Percentiles rank a stretch among this genome's conserved stretches.
Conservation (phyloP, 805 yeast species). For the Nakazawaea ambrosiae region DNA sequence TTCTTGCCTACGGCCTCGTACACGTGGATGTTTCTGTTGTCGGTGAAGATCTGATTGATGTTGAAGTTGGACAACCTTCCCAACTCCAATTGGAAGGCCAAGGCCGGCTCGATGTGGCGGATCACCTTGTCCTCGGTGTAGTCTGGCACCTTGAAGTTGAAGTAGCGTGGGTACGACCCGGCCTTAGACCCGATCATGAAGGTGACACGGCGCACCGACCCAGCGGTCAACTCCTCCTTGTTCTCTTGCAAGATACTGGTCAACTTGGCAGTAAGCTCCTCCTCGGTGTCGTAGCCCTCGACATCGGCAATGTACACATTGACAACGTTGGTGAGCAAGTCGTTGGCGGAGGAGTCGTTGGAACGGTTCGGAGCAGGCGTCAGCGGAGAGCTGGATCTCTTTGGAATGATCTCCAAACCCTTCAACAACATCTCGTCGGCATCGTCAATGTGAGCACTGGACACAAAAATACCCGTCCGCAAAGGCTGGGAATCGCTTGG, state of each 20-base stretch:
- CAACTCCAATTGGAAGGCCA: constrained; percentile 94
- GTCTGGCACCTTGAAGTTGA: constrained; percentile 86
- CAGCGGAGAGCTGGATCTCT: constrained; percentile 25
- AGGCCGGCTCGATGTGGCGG: constrained; percentile 97
- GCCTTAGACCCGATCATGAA: constrained; percentile 78
- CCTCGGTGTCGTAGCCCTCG: constrained; percentile 70
- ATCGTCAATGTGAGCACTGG: constrained; percentile 81
- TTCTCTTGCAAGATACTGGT: constrained; percentile 58
- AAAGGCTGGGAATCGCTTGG: constrained; percentile 56
- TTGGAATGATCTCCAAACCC: constrained; percentile 68
- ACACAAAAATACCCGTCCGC: constrained; percentile 79
- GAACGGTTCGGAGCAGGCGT: constrained; percentile 46
- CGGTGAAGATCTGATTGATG: constrained; percentile 91
- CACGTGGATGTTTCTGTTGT: constrained; percentile 95
- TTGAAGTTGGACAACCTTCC: constrained; percentile 92
- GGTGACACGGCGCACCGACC: constrained; percentile 86
- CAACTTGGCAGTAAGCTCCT: constrained; percentile 57
- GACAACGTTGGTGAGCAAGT: constrained; percentile 65
- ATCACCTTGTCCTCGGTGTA: constrained; percentile 85
- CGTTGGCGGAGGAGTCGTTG: constrained; percentile 14
- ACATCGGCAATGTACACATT: constrained; percentile 69
- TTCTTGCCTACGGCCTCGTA: constrained; percentile 95
- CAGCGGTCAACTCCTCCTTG: constrained; percentile 60
- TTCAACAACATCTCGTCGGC: constrained; percentile 74
- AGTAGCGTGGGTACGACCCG: constrained; percentile 92